These are phyloP conservation scores for Dothidotthia symphoricarpi DNA, from an alignment of 2,329 filamentous ascomycete genomes.

Conservation along the genomic window DNA sequence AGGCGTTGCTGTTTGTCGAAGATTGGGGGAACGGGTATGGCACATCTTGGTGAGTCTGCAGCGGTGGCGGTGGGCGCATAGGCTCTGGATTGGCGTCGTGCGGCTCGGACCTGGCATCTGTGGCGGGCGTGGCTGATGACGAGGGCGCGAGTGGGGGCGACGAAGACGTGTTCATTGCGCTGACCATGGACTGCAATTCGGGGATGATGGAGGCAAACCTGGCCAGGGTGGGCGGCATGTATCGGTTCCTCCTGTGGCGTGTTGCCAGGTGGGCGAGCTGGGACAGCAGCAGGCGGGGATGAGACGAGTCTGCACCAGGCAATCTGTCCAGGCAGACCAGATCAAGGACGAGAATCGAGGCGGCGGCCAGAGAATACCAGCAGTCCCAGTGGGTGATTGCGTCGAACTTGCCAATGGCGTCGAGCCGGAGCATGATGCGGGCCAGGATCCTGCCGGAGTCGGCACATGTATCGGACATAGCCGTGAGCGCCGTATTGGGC, in stretches of 20 bases:
- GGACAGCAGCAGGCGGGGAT: constrained; percentile 34
- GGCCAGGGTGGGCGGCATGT: constrained; percentile 41
- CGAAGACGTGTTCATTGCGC: constrained; percentile 19
- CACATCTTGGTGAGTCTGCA: constrained; percentile 10
- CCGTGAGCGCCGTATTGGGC: constrained; percentile 25
- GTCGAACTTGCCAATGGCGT: constrained; percentile 42
- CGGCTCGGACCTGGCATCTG: background rate
- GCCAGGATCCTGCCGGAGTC: constrained; percentile 39
- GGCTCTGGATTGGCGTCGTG: too few relatives aligned
- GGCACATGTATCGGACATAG: constrained; percentile 41
- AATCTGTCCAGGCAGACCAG: constrained; percentile 33
- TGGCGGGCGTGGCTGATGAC: constrained; percentile 1
- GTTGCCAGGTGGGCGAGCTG: constrained; percentile 38
- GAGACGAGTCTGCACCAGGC: constrained; percentile 18
- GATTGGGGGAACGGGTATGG: constrained; percentile 25
- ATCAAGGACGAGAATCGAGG: constrained; percentile 42
- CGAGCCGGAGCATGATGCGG: constrained; percentile 38
- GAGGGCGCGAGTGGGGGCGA: constrained; percentile 2
- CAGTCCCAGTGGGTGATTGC: constrained; percentile 45
- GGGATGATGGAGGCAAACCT: constrained; percentile 41
- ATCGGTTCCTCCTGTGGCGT: constrained; percentile 32
- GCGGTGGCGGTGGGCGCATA: constrained; percentile 1
- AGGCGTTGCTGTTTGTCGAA: constrained; percentile 27
- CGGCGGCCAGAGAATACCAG: constrained; percentile 43
- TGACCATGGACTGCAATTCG: constrained; percentile 39